Evolutionary conservation across 257 asterid species (phyloP).

Genomic region (Paulownia fortunei): DNA sequence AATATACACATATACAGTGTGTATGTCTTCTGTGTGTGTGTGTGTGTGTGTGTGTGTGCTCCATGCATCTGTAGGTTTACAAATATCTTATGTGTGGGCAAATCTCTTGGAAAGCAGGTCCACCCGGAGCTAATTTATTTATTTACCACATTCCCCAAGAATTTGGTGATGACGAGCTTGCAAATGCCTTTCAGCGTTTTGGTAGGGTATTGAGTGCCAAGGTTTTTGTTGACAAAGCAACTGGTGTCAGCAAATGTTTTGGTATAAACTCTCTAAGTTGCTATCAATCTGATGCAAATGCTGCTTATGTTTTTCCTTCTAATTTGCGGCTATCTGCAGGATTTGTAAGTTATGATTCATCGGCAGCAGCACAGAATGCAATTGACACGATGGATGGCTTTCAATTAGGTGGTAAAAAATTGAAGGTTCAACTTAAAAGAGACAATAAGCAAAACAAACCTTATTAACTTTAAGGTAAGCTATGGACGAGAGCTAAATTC

Average conservation of each 20-base stretch:
- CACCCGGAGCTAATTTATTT: constrained; percentile 92
- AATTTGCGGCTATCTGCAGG: constrained; percentile 56
- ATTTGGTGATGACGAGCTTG: constrained; percentile 89
- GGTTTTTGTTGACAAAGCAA: constrained; percentile 88
- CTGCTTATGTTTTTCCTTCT: constrained; percentile 1
- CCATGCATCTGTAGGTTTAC: neutral
- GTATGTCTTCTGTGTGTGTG: neutral
- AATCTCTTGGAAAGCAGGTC: constrained; percentile 65
- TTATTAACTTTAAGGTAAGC: constrained; percentile 47
- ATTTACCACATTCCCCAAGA: constrained; percentile 97
- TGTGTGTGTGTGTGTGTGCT: neutral
- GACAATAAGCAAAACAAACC: constrained; percentile 61
- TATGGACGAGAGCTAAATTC: constrained; percentile 35
- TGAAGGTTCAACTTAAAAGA: constrained; percentile 95
- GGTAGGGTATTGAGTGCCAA: constrained; percentile 94
- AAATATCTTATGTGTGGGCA: constrained; percentile 25
- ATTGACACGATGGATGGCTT: constrained; percentile 85
- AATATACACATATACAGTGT: neutral
- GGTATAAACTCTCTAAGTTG: constrained; percentile 52
- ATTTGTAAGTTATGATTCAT: constrained; percentile 90
- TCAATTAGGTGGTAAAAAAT: constrained; percentile 85
- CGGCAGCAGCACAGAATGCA: constrained; percentile 84
- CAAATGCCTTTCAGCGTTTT: constrained; percentile 73
- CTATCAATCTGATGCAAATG: constrained; percentile 4
- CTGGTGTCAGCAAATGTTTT: constrained; percentile 93